These are phyloP conservation scores for Diaporthe vaccinii DNA, from an alignment of 2,329 filamentous ascomycete species.

Conservation along the genomic window DNA sequence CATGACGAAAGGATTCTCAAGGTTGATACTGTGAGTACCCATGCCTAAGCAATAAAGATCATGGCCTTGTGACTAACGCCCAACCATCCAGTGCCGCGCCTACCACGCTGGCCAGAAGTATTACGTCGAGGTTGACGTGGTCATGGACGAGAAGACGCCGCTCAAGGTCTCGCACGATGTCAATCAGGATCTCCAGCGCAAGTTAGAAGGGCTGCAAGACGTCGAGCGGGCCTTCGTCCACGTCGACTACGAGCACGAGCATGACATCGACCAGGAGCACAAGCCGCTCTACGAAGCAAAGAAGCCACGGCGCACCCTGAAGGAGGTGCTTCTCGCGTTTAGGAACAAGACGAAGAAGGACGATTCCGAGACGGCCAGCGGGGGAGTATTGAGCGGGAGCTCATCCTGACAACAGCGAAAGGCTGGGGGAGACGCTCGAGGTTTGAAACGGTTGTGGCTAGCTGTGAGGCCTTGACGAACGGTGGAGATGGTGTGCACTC, in stretches of 20 bases:
- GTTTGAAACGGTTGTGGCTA: too few relatives aligned
- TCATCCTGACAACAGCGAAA: background rate
- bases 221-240: constrained; percentile 62
- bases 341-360: constrained; percentile 45
- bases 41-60: background rate
- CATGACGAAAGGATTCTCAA: constrained; percentile 68
- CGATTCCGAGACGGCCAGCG: background rate
- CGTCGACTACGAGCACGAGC: constrained; percentile 59
- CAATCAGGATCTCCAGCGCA: constrained; percentile 70
- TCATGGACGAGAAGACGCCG: constrained; percentile 68
- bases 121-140: constrained; percentile 73
- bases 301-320: constrained; percentile 50
- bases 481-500: too few relatives aligned
- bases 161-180: constrained; percentile 72
- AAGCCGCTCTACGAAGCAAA: constrained; percentile 57
- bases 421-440: background rate
- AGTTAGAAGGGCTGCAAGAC: constrained; percentile 64
- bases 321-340: constrained; percentile 52
- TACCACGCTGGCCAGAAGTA: constrained; percentile 74
- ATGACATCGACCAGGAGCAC: constrained; percentile 57
- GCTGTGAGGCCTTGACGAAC: background rate
- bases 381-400: constrained; percentile 3
- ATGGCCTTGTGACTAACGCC: constrained; percentile 30
- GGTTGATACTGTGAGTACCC: constrained; percentile 62
- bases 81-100: constrained; percentile 59